Base-by-base conservation (phyloP, 2,329 filamentous ascomycete genomes). In the Talaromyces marneffei region DNA sequence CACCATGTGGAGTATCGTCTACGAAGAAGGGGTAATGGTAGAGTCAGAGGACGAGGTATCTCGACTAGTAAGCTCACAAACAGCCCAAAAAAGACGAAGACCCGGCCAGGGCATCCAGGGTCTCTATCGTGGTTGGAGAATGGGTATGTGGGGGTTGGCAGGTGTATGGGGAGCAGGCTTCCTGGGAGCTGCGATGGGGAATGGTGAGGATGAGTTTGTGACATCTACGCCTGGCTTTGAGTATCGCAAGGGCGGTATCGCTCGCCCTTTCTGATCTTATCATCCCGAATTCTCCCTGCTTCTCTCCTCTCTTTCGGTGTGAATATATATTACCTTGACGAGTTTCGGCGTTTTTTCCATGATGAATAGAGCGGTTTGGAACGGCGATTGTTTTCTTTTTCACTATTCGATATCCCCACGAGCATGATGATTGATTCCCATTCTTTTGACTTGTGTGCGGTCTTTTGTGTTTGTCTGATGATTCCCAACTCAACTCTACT, bases 1-100 rank as follows among this genome's bases (percentile, higher is more conserved):
- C 2, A 97, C 93, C 2, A 92, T 97, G 84, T 93, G 91, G 81
- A 85, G 85, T 63, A 94, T 99, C 64, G 83, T 90, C 1, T 83
- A 87, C 37, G 90, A 95, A 68, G 94, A 99, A 74, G 94, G 94
- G 7, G 78, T 72, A 16, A 71, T 71, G 58, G 53, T 75, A 18
- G 71, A 68, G 4, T 67, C 70, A 23, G 80, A 80, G 63, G 79
- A 85, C 8, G 25, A 46, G 12, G 27, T 48, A 27, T 44, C 81
- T 10, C 72, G 77, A 52, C 63, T 72, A 25, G 71, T 74, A 65
- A 72, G 70, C 31, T 73, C 66, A 74, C 74, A 54, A 65, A 69
- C 25, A 2, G 12, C 16, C 18, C 70, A 65, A 35, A 62, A 66
- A 12, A 77, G 79, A 57, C 79, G 78, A 56, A 72, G 79, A 46